phyloP scores from a whole-genome alignment of 345 rosid species.

The Eucalyptus pauciflora region DNA sequence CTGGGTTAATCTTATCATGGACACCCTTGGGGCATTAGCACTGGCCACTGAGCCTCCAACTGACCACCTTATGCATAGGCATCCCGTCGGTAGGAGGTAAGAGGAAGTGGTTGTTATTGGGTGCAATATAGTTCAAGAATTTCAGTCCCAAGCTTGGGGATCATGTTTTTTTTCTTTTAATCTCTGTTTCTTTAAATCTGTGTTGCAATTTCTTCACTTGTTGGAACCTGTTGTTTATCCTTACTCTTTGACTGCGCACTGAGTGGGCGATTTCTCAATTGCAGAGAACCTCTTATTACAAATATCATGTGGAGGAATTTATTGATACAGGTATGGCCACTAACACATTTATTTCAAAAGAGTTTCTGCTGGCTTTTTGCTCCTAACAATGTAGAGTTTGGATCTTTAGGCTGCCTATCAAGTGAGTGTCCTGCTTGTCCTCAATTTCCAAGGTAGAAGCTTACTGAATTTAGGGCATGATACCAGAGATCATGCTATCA shows the following conservation, averaged over 20 bases:
- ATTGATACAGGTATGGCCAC: slow-evolving; percentile 49
- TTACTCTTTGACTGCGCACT: not conserved
- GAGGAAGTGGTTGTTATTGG: not conserved
- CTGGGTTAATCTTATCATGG: slow-evolving; percentile 97
- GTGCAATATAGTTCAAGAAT: not conserved
- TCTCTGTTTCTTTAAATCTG: not conserved
- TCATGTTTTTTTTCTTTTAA: not conserved
- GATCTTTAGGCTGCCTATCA: slow-evolving; percentile 62
- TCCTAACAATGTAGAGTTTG: not conserved
- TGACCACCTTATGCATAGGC: slow-evolving; percentile 80
- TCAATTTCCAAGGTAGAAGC: slow-evolving; percentile 55
- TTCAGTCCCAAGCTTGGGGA: not conserved
- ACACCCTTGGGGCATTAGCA: slow-evolving; percentile 98
- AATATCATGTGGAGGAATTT: slow-evolving; percentile 97
- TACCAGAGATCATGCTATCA: slow-evolving; percentile 16
- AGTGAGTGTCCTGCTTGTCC: slow-evolving; percentile 60
- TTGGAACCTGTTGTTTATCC: not conserved
- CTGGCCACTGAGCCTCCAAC: slow-evolving; percentile 97
- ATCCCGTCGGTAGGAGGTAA: slow-evolving; percentile 96
- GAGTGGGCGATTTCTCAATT: not conserved
- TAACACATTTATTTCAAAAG: not conserved
- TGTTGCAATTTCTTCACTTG: not conserved
- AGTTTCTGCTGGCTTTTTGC: not conserved
- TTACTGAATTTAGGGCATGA: slow-evolving; percentile 34
- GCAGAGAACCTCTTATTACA: slow-evolving; percentile 91